Base-by-base conservation (phyloP, 2,329 filamentous ascomycete genomes). In the Exophiala alcalophila region DNA sequence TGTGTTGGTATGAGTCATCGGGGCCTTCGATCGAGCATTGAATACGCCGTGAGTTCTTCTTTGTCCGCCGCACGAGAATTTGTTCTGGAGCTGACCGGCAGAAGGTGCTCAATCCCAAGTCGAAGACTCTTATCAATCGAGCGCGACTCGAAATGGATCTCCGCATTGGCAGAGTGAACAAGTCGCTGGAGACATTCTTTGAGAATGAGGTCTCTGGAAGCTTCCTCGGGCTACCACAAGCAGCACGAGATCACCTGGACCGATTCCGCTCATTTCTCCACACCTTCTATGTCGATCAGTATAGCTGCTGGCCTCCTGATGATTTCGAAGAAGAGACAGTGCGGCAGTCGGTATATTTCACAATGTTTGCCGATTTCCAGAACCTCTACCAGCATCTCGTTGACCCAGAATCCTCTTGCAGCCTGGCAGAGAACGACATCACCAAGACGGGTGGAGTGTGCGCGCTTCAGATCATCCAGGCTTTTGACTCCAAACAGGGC, bases 261-360 rank as follows among this genome's bases (percentile, higher is more conserved):
- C 76, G 77, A 2, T 91, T 91, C 60, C 74, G 85, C 32, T 73
- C 76, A 6, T 85, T 86, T 50, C 62, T 92, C 1, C 70, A 81
- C 18, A 70, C 71, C 0, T 83, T 80, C 56, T 90, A 88, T 57
- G 69, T 78, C 1, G 70, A 74, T 0, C 81, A 80, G 40, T 72
- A 87, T 21, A 84, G 84, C 4, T 83, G 81, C 53, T 91, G 84
- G 63, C 86, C 86, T 0, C 84, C 85, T 0, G 66, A 67, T 2
- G 61, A 66, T 1, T 59, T 66, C 16, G 65, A 71, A 26, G 49
- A 57, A 1, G 69, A 64, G 40, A 61, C 73, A 1, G 84, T 83
- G 50, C 73, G 79, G 11, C 77, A 80, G 25, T 65, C 70, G 14
- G 61, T 83, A 1, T 80, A 80, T 55, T 68, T 68, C 21, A 68